phyloP scores from a whole-genome alignment of 352 stramenopile species.

The Pythium graminicola region DNA sequence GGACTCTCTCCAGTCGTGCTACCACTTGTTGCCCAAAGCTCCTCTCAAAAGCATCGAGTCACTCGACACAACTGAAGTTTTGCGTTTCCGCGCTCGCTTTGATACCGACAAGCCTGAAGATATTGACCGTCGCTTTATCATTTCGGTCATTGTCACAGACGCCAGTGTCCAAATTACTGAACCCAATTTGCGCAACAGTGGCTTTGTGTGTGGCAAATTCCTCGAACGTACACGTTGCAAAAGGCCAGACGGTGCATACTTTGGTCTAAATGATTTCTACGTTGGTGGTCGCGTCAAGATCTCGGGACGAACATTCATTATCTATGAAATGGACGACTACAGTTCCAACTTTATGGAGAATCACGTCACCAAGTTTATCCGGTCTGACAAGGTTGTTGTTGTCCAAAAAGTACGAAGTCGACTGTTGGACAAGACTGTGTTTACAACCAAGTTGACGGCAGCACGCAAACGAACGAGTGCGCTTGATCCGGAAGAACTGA shows the following conservation, averaged over 20 bases:
- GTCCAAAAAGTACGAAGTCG: conserved; percentile 49
- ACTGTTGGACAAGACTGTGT: conserved; percentile 27
- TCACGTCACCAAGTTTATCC: conserved; percentile 49
- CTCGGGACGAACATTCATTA: conserved; percentile 70
- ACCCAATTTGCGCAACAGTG: conserved; percentile 68
- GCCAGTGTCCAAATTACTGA: conserved; percentile 77
- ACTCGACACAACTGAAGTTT: conserved; percentile 65
- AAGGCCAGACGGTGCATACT: conserved; percentile 43
- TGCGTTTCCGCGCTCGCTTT: conserved; percentile 66
- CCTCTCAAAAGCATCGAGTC: conserved; percentile 78
- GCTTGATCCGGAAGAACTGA: conserved; percentile 42
- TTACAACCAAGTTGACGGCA: conserved; percentile 24
- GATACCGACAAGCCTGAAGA: conserved; percentile 73
- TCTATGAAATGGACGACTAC: conserved; percentile 76
- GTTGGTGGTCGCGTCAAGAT: conserved; percentile 50
- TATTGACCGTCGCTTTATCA: conserved; percentile 67
- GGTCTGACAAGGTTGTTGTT: conserved; percentile 56
- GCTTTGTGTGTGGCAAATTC: conserved; percentile 79
- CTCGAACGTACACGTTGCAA: conserved; percentile 76
- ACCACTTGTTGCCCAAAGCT: conserved; percentile 57
- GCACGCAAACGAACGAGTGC: conserved; percentile 23
- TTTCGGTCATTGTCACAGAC: conserved; percentile 79
- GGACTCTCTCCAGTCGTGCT: conserved; percentile 63
- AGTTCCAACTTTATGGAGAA: conserved; percentile 74
- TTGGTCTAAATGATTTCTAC: conserved; percentile 52